Base-by-base conservation (phyloP, 163 green algal species). In the Scenedesmus sp. region DNA sequence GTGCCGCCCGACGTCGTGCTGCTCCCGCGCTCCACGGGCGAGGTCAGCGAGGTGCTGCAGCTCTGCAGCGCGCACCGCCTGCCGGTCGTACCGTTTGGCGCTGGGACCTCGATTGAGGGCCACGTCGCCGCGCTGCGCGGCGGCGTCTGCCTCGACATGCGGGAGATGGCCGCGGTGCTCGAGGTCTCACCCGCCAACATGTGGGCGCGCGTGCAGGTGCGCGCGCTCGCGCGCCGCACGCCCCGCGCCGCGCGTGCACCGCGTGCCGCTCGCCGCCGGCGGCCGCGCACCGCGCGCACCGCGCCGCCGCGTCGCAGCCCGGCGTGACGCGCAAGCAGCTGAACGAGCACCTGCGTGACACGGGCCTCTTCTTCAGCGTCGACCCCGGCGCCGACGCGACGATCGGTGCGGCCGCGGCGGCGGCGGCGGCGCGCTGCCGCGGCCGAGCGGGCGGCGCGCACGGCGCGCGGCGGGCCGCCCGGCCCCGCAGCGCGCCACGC, bases 371-470 rank as follows among this genome's bases (percentile, higher is more conserved):
- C 76, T 94, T 94, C 74, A 70, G 80, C 3, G 90, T 94, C 3
- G 90, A 94, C 60, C 90, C 89, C 0, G 92, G 92, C 24, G 93
- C 92, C 5, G 89, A 96, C 65, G 91, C 92, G 14, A 94, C 85
- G 0, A 63, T 96, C 34, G 92, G 92, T 13, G 91, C 89, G 80
- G 95, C 92, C 86, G 39, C 39, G 39, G n/a, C n/a, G n/a, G n/a
- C n/a, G n/a, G n/a, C n/a, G n/a, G n/a, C n/a, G n/a, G n/a, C n/a
- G n/a, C n/a, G n/a, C n/a, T n/a, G n/a, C n/a, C n/a, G n/a, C n/a
- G n/a, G n/a, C n/a, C n/a, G n/a, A n/a, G n/a, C n/a, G n/a, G n/a
- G n/a, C n/a, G n/a, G n/a, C n/a, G n/a, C n/a, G n/a, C n/a, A n/a
- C n/a, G n/a, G n/a, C n/a, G n/a, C n/a, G n/a, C n/a, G n/a, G n/a